Evolutionary conservation across 2,329 filamentous ascomycete genomes (phyloP).

Genomic region (Bipolaris oryzae): DNA sequence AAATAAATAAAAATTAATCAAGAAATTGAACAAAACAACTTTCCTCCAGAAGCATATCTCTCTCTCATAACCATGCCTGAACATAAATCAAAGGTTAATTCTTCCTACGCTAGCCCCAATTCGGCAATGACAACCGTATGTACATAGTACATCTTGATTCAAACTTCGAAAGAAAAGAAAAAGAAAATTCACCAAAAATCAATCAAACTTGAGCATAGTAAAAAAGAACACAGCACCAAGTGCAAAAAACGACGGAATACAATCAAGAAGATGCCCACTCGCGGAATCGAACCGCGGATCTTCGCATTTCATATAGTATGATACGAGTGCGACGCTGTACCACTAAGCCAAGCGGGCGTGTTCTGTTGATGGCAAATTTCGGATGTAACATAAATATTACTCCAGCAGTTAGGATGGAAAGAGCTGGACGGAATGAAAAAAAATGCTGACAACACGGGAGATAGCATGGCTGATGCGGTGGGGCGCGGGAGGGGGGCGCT

Average conservation of each 20-base stretch:
- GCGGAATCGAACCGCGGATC: slow-evolving; percentile 23
- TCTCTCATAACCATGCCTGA: no score
- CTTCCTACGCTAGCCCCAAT: no score
- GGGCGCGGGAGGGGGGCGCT: neutral
- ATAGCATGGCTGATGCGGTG: neutral
- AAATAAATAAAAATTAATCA: no score
- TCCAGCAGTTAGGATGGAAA: accelerated
- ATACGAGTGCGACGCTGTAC: slow-evolving; percentile 25
- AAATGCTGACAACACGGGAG: neutral
- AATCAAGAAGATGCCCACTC: slow-evolving; percentile 3
- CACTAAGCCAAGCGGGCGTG: slow-evolving; percentile 19
- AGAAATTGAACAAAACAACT: no score
- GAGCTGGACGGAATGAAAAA: neutral
- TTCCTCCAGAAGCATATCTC: no score
- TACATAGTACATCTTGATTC: no score
- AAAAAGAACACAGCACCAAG: neutral
- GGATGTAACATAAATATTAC: neutral
- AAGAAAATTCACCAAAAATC: no score
- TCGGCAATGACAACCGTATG: no score
- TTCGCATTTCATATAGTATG: slow-evolving; percentile 18
- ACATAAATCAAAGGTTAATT: no score
- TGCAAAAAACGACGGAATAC: neutral
- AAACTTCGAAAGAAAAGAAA: no score
- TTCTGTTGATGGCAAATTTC: neutral
- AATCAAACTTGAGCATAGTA: neutral